Evolutionary conservation across 108 stramenopile species (phyloP), one percentile per base, ranked within the genome.

Genomic region (Pseudonitzschia pungens): DNA sequence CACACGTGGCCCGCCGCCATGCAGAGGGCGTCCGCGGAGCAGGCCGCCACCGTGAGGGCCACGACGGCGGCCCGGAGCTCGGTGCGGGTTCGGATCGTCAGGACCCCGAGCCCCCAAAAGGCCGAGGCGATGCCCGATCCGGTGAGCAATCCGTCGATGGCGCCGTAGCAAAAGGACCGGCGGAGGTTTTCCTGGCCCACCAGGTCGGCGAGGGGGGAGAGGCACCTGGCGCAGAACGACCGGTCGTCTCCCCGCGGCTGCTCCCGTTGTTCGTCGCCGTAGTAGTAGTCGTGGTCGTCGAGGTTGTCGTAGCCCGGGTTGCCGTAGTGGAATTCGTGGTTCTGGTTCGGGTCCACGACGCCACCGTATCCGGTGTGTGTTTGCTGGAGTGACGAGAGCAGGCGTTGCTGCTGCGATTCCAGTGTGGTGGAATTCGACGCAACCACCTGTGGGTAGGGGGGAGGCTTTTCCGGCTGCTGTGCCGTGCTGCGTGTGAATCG

Each of bases 1-100:
- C 90, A 94, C 12, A 94, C 72, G 76, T 90, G 93, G 7, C 90
- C 90, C 45, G 89, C 72, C 4, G 87, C 86, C 90, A 94, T 86
- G 54, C 93, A 91, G 4, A 91, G 31, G 15, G 86, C 81, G 56
- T 94, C 90, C 3, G 90, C 81, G 18, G 83, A 55, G 56, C 88
- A 86, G 24, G 88, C 85, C 11, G 88, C 79, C 0, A 87, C 58
- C 43, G 82, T 78, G 42, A 92, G 74, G 48, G 72, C 79, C 15
- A 88, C 69, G 14, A 93, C 44, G 5, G 84, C 65, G 66, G 78
- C 73, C 26, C 69, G 60, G 12, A 72, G 58, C 36, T 79, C 72
- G 51, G 21, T 26, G 5, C 31, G 41, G 16, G 71, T 65, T 16
- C 53, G 64, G 11, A 63, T 56, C 36, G 77, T 53, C 55, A 89